Percentiles rank a stretch among this genome's conserved stretches.
phyloP scores from a whole-genome alignment of 2,329 filamentous ascomycete species.

The Fusarium secorum region DNA sequence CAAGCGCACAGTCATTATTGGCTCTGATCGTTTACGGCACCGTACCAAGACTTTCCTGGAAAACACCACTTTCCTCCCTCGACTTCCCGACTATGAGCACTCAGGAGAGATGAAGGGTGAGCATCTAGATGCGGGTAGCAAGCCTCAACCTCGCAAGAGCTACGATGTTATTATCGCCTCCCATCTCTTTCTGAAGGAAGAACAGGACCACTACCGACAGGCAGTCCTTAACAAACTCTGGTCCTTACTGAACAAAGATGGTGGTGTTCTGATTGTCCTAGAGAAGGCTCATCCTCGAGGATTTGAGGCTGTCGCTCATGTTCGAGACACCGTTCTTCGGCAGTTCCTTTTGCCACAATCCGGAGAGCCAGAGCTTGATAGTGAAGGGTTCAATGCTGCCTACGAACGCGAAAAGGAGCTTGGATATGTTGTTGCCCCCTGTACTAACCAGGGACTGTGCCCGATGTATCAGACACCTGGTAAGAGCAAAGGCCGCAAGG shows the following conservation, averaged over 20 bases:
- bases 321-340: conserved; percentile 79
- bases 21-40: conserved; percentile 75
- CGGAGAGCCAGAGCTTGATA: conserved; percentile 46
- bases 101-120: conserved; percentile 65
- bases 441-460: conserved; percentile 87
- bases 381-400: conserved; percentile 52
- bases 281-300: conserved; percentile 93
- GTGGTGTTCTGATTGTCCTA: conserved; percentile 84
- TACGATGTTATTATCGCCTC: conserved; percentile 92
- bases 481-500: conserved; percentile 76
- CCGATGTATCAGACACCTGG: conserved; percentile 86
- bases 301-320: conserved; percentile 89
- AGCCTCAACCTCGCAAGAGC: conserved; percentile 71
- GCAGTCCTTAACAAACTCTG: conserved; percentile 87
- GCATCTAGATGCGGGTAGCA: conserved; percentile 65
- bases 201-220: conserved; percentile 79
- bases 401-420: conserved; percentile 58
- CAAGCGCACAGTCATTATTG: conserved; percentile 82
- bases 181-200: conserved; percentile 79
- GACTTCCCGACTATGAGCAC: conserved; percentile 86
- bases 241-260: conserved; percentile 82
- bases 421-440: conserved; percentile 75
- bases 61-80: conserved; percentile 90
- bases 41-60: conserved; percentile 80
- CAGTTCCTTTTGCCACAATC: conserved; percentile 69